Conservation (phyloP, 768 basidiomycete genomes). For the Dioszegia aurantiaca region DNA sequence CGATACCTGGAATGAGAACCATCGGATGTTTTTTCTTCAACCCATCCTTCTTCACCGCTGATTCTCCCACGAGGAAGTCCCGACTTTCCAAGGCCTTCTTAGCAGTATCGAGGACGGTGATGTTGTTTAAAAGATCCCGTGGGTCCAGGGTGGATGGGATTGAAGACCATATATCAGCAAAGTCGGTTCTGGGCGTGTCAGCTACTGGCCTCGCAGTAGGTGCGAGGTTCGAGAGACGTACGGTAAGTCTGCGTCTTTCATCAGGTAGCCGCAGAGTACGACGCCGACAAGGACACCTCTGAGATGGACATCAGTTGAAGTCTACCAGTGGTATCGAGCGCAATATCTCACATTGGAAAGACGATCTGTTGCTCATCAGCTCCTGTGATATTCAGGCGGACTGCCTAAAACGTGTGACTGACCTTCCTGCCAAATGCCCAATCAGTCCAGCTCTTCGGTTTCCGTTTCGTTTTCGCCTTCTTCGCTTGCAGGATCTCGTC, state of each 20-base stretch:
- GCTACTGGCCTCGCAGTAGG: too few relatives aligned
- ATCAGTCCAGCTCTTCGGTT: slow-evolving; percentile 30
- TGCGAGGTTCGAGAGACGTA: slow-evolving; percentile 11
- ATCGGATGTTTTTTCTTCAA: slow-evolving; percentile 69
- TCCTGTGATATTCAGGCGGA: too few relatives aligned
- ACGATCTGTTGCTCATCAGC: background rate
- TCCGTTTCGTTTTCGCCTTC: background rate
- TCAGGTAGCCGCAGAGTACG: slow-evolving; percentile 25
- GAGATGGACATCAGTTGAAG: background rate
- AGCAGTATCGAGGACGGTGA: slow-evolving; percentile 45
- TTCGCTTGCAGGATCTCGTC: slow-evolving; percentile 5
- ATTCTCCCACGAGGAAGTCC: slow-evolving; percentile 50
- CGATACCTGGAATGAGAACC: slow-evolving; percentile 82
- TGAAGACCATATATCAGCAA: slow-evolving; percentile 37
- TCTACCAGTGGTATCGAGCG: background rate
- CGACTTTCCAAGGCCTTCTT: slow-evolving; percentile 43
- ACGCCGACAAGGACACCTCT: slow-evolving; percentile 43
- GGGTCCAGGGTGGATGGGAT: slow-evolving; percentile 40
- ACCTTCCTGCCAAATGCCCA: slow-evolving; percentile 49
- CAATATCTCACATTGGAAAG: background rate
- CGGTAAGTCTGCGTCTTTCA: slow-evolving; percentile 32
- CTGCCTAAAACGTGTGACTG: too few relatives aligned
- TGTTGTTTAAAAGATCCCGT: slow-evolving; percentile 41
- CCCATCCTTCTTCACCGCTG: slow-evolving; percentile 38
- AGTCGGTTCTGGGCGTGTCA: too few relatives aligned